phyloP scores from a whole-genome alignment of 495 filamentous ascomycete genomes.

The Penicillium roqueforti region DNA sequence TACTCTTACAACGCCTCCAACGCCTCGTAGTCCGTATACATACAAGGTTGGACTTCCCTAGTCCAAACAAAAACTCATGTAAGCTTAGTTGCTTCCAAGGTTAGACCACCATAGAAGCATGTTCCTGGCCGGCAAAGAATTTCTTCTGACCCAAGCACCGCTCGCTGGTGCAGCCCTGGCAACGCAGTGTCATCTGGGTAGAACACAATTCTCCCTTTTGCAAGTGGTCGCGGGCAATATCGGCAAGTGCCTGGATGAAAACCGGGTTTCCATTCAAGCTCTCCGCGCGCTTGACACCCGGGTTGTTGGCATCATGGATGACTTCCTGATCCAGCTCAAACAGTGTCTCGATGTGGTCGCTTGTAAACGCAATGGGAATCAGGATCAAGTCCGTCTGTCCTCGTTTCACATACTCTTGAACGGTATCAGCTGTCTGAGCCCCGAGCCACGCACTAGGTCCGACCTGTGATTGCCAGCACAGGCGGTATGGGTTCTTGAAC shows the following conservation, averaged over 20 bases:
- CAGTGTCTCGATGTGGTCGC: slow-evolving; percentile 96
- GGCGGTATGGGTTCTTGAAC: slow-evolving; percentile 81
- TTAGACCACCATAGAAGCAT: slow-evolving; percentile 35
- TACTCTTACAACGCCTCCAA: slow-evolving; percentile 1
- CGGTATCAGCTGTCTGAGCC: slow-evolving; percentile 84
- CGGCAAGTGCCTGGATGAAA: slow-evolving; percentile 87
- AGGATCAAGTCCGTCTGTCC: slow-evolving; percentile 87
- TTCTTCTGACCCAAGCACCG: slow-evolving; percentile 86
- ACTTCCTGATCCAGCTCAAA: slow-evolving; percentile 95
- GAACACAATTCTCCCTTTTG: slow-evolving; percentile 64
- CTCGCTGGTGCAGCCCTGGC: slow-evolving; percentile 91
- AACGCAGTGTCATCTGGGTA: slow-evolving; percentile 83
- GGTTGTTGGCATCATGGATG: slow-evolving; percentile 79
- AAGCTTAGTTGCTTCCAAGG: background rate
- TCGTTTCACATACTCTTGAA: slow-evolving; percentile 82
- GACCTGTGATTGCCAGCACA: slow-evolving; percentile 98
- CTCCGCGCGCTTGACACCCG: slow-evolving; percentile 80
- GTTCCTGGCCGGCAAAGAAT: slow-evolving; percentile 66
- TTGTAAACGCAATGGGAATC: slow-evolving; percentile 96
- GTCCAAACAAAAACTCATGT: background rate
- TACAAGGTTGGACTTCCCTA: background rate
- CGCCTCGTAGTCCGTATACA: background rate
- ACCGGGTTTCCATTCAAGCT: slow-evolving; percentile 87
- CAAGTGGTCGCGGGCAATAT: slow-evolving; percentile 78
- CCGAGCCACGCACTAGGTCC: slow-evolving; percentile 94